Base-by-base conservation (phyloP, 2,329 filamentous ascomycete genomes). In the Stagonosporopsis vannaccii region DNA sequence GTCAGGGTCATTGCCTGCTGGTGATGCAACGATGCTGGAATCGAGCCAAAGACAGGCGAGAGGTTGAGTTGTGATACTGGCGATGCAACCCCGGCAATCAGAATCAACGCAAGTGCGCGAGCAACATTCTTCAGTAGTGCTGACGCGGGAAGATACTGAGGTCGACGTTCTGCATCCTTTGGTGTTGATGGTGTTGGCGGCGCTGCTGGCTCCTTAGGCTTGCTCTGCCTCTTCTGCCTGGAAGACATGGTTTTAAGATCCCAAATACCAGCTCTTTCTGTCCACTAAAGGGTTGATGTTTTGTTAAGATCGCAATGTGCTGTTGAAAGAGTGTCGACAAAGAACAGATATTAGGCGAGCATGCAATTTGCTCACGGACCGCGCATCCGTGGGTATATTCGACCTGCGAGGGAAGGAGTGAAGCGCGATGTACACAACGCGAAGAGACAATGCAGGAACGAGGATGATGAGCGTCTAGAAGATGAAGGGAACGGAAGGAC, bases 11-110 rank as follows among this genome's bases (percentile, higher is more conserved):
- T 58, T 87, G 82, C 70, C 85, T 72, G 84, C 47, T 82, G 78
- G 73, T 97, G 94, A 74, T 88, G 90, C 62, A 89, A 81, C 1
- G 85, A 84, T 0, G 92, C 82, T 1, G 94, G 90, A 33, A 96
- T 90, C 15, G 88, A 87, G 48, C 95, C 95, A 76, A 96, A 98
- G 11, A 96, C 90, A 2, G 95, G 95, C 19, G 92, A 90, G 30
- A 98, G 81, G 35, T 85, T 88, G 60, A 92, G 81, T 71, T 91
- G 86, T 0, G 90, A 94, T 55, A 89, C 84, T 60, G 87, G 86
- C 42, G 89, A 88, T 58, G 84, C 87, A 37, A 88, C 72, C 40
- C 87, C 90, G 9, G 85, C 82, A 41, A 90, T 78, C 23, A 80
- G 65, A 59, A 88, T 78, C 15, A 88, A 70, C 17, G 69, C 72